These are phyloP conservation scores for Saccharomyces kudriavzevii DNA, from an alignment of 805 yeast species.

Conservation along the genomic window DNA sequence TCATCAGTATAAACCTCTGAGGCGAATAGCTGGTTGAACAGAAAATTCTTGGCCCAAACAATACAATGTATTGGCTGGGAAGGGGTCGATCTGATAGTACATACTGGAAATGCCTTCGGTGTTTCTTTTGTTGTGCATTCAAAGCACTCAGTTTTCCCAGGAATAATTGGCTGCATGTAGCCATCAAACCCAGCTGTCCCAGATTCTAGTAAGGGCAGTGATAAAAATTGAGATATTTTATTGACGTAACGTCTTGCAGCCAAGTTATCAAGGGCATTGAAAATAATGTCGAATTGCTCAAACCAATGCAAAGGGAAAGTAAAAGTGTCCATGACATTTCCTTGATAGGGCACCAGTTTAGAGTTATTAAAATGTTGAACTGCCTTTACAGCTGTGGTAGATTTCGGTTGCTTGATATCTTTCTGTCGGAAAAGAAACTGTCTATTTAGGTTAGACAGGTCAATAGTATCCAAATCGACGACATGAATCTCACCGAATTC, in stretches of 20 bases:
- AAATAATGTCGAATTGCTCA: constrained; percentile 63
- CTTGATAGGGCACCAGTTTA: constrained; percentile 70
- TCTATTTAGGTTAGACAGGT: constrained; percentile 82
- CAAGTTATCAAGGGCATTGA: constrained; percentile 88
- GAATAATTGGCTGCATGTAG: constrained; percentile 85
- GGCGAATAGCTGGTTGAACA: constrained; percentile 73
- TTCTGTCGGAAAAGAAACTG: constrained; percentile 85
- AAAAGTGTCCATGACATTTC: constrained; percentile 73
- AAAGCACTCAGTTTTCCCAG: constrained; percentile 81
- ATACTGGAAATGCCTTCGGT: constrained; percentile 88
- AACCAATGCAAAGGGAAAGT: constrained; percentile 73
- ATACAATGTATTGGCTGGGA: constrained; percentile 93
- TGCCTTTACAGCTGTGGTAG: constrained; percentile 75
- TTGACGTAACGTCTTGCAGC: constrained; percentile 91
- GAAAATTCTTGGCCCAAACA: constrained; percentile 93
- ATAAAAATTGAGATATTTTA: constrained; percentile 63
- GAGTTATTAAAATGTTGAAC: constrained; percentile 65
- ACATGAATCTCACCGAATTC: constrained; percentile 84
- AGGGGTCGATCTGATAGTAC: constrained; percentile 95
- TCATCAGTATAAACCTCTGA: constrained; percentile 32
- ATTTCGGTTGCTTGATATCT: constrained; percentile 84
- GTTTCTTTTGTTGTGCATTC: constrained; percentile 83
- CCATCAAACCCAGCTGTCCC: constrained; percentile 96
- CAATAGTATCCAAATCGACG: constrained; percentile 94
- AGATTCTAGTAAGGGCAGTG: constrained; percentile 76